Conservation (phyloP, 2,329 filamentous ascomycete genomes). For the Fusarium miscanthi region DNA sequence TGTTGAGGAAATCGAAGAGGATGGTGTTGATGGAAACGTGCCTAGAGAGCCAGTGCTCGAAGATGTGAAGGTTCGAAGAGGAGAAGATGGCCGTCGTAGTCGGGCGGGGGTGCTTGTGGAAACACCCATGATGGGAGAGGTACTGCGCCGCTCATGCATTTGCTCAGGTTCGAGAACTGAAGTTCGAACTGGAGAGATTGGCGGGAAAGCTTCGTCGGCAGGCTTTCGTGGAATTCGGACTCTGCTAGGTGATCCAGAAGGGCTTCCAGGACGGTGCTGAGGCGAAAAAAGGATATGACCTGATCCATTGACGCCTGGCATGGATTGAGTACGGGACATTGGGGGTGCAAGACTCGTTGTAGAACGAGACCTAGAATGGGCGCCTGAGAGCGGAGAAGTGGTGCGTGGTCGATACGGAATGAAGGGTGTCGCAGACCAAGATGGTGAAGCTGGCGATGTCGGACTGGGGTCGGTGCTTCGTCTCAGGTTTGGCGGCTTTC, state of each 20-base stretch:
- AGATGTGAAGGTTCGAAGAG: slow-evolving; percentile 61
- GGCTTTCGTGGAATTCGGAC: slow-evolving; percentile 65
- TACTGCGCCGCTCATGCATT: slow-evolving; percentile 61
- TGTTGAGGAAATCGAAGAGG: slow-evolving; percentile 59
- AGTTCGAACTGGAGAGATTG: slow-evolving; percentile 62
- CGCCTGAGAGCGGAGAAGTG: slow-evolving; percentile 68
- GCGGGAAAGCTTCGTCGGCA: slow-evolving; percentile 70
- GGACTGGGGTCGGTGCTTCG: slow-evolving; percentile 69
- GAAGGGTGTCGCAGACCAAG: slow-evolving; percentile 58
- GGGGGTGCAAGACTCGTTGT: slow-evolving; percentile 64
- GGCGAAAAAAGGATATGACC: slow-evolving; percentile 68
- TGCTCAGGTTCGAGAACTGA: slow-evolving; percentile 67
- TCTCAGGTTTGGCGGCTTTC: slow-evolving; percentile 65
- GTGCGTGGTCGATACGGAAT: slow-evolving; percentile 71
- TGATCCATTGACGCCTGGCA: slow-evolving; percentile 70
- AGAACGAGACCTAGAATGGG: slow-evolving; percentile 69
- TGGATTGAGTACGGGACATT: slow-evolving; percentile 72
- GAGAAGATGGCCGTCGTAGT: slow-evolving; percentile 66
- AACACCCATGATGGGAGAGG: slow-evolving; percentile 60
- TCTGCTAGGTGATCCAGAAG: slow-evolving; percentile 64
- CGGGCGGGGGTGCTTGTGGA: slow-evolving; percentile 48
- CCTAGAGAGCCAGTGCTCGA: slow-evolving; percentile 52
- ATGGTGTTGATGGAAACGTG: slow-evolving; percentile 57
- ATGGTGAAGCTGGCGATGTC: slow-evolving; percentile 61
- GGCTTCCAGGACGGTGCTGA: slow-evolving; percentile 65